Percentiles rank a stretch among this genome's conserved stretches.
phyloP scores from a whole-genome alignment of 495 filamentous ascomycete genomes.

The Barbatosphaeria neglecta region DNA sequence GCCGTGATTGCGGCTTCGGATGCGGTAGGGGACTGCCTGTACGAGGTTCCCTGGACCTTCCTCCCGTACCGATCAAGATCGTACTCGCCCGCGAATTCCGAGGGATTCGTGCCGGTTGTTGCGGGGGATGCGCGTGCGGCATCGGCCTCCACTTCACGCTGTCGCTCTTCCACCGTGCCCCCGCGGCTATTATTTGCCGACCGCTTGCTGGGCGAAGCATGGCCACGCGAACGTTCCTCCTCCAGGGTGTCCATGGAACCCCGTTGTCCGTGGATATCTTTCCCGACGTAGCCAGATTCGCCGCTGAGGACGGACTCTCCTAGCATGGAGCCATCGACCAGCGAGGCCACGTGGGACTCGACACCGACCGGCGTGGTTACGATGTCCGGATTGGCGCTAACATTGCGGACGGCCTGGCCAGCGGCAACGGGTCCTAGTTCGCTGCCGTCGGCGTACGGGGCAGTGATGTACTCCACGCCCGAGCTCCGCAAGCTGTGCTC shows the following conservation, averaged over 20 bases:
- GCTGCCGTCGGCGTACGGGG: slow-evolving; percentile 58
- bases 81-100: slow-evolving; percentile 29
- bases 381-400: slow-evolving; percentile 63
- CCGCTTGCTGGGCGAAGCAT: slow-evolving; percentile 24
- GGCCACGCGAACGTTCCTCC: slow-evolving; percentile 13
- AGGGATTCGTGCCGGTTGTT: slow-evolving; percentile 14
- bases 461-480: slow-evolving; percentile 44
- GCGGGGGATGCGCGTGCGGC: slow-evolving; percentile 13
- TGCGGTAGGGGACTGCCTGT: slow-evolving; percentile 31
- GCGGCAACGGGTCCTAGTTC: slow-evolving; percentile 49
- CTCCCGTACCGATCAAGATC: slow-evolving; percentile 43
- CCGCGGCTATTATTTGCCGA: slow-evolving; percentile 8
- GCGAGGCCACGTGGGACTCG: slow-evolving; percentile 79
- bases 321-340: slow-evolving; percentile 72
- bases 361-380: slow-evolving; percentile 59
- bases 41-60: slow-evolving; percentile 29
- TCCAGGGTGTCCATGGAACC: slow-evolving; percentile 25
- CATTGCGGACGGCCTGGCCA: slow-evolving; percentile 54
- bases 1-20: slow-evolving; percentile 41
- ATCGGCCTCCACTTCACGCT: slow-evolving; percentile 13
- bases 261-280: slow-evolving; percentile 18
- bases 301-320: slow-evolving; percentile 62
- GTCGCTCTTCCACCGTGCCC: slow-evolving; percentile 7
- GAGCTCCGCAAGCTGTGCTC: slow-evolving; percentile 27
- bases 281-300: slow-evolving; percentile 26